These are phyloP conservation scores for Coemansia sp. DNA, from an alignment of 192 early-diverging fungal genomes.

Conservation along the genomic window DNA sequence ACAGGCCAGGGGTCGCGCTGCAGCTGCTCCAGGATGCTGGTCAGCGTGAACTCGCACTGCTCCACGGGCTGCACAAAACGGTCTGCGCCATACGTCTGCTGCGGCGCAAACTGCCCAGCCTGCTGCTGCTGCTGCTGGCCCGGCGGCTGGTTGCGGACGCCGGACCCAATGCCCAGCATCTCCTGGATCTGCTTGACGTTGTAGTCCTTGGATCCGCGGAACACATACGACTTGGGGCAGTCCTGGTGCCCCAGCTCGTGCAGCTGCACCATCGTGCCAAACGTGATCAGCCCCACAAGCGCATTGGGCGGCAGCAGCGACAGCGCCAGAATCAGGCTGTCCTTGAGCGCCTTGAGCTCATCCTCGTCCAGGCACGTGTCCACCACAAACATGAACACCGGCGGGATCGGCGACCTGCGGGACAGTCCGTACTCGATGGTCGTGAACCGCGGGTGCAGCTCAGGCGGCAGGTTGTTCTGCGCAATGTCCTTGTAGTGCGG, in stretches of 20 bases:
- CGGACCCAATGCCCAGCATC: constrained; percentile 83
- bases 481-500: constrained; percentile 97
- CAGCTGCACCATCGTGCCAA: constrained; percentile 98
- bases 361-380: constrained; percentile 96
- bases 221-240: constrained; percentile 97
- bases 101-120: constrained; percentile 32
- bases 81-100: constrained; percentile 51
- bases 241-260: constrained; percentile 95
- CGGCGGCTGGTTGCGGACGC: constrained; percentile 44
- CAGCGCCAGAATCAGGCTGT: constrained; percentile 85
- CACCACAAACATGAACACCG: constrained; percentile 95
- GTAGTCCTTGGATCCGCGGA: constrained; percentile 97
- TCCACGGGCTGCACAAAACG: constrained; percentile 90
- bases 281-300: constrained; percentile 94
- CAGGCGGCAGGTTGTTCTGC: constrained; percentile 86
- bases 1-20: constrained; percentile 99
- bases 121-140: constrained; percentile 15
- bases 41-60: constrained; percentile 96
- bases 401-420: constrained; percentile 83
- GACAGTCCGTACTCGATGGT: constrained; percentile 96
- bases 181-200: constrained; percentile 92
- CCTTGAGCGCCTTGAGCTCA: constrained; percentile 94
- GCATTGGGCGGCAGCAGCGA: constrained; percentile 90
- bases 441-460: constrained; percentile 86
- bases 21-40: constrained; percentile 91